Percentiles rank a stretch among this genome's conserved stretches.
phyloP scores from a whole-genome alignment of 2,329 filamentous ascomycete genomes.

The Colletotrichum kahawae region DNA sequence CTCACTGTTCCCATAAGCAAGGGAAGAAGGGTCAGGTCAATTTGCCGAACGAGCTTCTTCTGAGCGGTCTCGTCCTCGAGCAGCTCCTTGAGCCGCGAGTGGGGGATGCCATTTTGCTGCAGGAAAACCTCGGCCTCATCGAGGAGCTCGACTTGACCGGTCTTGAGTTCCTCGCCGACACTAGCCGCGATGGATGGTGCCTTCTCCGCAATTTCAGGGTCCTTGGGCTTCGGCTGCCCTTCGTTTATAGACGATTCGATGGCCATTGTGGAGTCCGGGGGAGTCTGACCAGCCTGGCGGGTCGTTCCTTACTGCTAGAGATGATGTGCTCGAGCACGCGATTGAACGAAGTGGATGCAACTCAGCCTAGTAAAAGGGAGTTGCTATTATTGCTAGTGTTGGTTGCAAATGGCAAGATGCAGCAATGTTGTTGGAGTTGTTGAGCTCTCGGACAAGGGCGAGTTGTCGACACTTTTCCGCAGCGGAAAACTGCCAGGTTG shows the following conservation, averaged over 20 bases:
- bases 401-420: neutral
- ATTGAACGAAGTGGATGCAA: neutral
- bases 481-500: neutral
- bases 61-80: constrained; percentile 41
- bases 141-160: constrained; percentile 33
- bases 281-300: neutral
- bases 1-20: constrained; percentile 22
- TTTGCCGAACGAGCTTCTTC: constrained; percentile 16
- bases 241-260: neutral
- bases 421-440: neutral
- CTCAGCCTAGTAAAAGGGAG: neutral
- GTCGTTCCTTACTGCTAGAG: neutral
- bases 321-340: neutral
- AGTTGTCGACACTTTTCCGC: neutral
- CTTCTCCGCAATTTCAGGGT: constrained; percentile 12
- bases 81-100: constrained; percentile 46
- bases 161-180: neutral
- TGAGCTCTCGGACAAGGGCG: neutral
- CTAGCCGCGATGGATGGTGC: neutral
- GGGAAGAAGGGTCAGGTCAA: constrained; percentile 1
- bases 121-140: constrained; percentile 55
- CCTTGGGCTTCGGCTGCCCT: neutral
- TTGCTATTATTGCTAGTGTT: neutral
- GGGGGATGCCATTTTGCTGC: constrained; percentile 48
- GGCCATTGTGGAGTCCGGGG: constrained; percentile 4